phyloP scores from a whole-genome alignment of 768 basidiomycete genomes.

The Aureoboletus auriporus region DNA sequence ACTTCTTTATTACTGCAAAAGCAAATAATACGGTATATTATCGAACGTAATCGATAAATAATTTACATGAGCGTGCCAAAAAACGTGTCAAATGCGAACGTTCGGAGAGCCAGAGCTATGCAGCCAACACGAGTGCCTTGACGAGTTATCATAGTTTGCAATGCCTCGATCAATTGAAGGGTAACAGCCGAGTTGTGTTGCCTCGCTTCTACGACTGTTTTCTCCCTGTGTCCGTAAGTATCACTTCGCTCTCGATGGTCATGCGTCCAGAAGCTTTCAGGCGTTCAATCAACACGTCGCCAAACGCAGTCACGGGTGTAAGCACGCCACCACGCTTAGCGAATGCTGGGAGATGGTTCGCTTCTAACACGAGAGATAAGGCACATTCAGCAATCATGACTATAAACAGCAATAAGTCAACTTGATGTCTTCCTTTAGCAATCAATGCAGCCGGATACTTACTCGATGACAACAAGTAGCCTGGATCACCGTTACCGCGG shows the following conservation, averaged over 20 bases:
- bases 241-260: conserved; percentile 51
- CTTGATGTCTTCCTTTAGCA: not conserved
- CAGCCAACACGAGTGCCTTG: not conserved
- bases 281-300: conserved; percentile 67
- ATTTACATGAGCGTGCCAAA: not conserved
- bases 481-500: conserved; percentile 71
- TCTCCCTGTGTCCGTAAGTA: conserved; percentile 7
- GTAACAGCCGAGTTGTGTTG: not conserved
- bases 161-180: not conserved
- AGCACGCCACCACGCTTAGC: conserved; percentile 71
- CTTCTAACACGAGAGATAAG: conserved; percentile 58
- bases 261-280: conserved; percentile 56
- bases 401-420: conserved; percentile 22
- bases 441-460: not conserved
- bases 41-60: not conserved
- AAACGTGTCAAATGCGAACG: not conserved
- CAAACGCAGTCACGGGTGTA: conserved; percentile 81
- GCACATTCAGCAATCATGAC: conserved; percentile 81
- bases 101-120: not conserved
- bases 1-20: not conserved
- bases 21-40: not conserved
- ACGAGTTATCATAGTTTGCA: not conserved
- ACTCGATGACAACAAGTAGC: conserved; percentile 40
- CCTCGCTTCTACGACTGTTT: conserved; percentile 8
- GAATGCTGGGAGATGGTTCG: conserved; percentile 51